Base-by-base conservation (phyloP, 2,329 filamentous ascomycete species). In the Xylaria sp. region DNA sequence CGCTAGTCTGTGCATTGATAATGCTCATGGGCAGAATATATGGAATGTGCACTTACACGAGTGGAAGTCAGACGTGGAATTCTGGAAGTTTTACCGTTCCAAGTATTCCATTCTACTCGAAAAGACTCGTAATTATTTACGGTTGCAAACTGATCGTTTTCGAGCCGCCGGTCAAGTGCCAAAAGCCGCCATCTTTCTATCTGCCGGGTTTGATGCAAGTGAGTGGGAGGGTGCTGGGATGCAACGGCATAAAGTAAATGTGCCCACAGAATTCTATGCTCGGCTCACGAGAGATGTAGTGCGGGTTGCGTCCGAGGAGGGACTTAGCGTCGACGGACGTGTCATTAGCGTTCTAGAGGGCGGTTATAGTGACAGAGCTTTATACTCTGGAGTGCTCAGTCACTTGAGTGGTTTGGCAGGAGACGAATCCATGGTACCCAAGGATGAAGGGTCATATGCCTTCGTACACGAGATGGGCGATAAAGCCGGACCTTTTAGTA, bases 231-330 rank as follows among this genome's bases (percentile, higher is more conserved):
- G 92, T 20, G 85, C 88, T 3, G 94, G 93, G 2, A 99, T 99
- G 96, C 96, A 99, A 80, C 88, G 96, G 56, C 96, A 99, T 80
- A 91, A 92, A 67, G 94, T 97, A 76, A 97, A 97, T 77, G 96
- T 99, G 1, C 95, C 96, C 0, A 99, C 95, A 0, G 93, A 95
- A 62, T 99, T 99, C 79, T 99, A 98, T 78, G 96, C 96, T 58
- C 90, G 92, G 1, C 92, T 99, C 72, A 95, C 95, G 0, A 88
- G 90, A 54, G 96, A 99, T 77, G 88, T 98, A 2, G 91, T 97
- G 15, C 89, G 87, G 57, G 84, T 99, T 68, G 92, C 97, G 0
- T 87, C 92, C 49, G 94, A 98, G 78, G 90, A 93, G 74, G 92
- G 87, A 1, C 88, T 93, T 1, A 87, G 88, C 33, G 92, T 93